Conservation (phyloP, 2,329 filamentous ascomycete genomes). For the Pseudogymnoascus sp. region DNA sequence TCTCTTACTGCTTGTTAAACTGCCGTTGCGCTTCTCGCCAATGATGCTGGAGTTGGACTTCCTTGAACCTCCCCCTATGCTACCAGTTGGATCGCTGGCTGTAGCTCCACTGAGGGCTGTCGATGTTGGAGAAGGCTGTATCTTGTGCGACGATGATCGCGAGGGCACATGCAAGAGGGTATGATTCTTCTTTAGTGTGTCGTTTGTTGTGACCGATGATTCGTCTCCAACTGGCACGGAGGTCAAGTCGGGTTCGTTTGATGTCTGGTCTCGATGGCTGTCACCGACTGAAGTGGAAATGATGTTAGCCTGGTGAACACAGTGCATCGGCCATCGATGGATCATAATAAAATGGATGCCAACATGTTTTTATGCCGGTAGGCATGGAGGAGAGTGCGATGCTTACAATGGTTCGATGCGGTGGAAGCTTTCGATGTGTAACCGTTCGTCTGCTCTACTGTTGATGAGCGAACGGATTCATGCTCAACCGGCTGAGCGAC, state of each 20-base stretch:
- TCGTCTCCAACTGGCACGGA: neutral
- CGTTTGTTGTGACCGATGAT: constrained; percentile 1
- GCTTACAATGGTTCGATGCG: constrained; percentile 21
- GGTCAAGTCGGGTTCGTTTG: neutral
- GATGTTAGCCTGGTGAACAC: constrained; percentile 2
- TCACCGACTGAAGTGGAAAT: neutral
- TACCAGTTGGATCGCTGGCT: constrained; percentile 52
- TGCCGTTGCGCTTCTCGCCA: constrained; percentile 58
- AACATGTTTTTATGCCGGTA: neutral
- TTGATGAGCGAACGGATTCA: constrained; percentile 25
- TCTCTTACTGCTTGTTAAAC: constrained; percentile 57
- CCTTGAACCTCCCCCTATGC: constrained; percentile 57
- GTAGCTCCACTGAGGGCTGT: constrained; percentile 55
- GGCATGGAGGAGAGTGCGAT: neutral
- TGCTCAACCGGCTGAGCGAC: constrained; percentile 29
- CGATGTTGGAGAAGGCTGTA: constrained; percentile 52
- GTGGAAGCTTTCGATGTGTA: constrained; percentile 26
- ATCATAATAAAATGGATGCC: neutral
- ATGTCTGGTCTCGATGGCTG: neutral
- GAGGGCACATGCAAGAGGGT: constrained; percentile 53
- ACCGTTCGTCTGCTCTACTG: constrained; percentile 25
- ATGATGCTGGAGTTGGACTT: constrained; percentile 59
- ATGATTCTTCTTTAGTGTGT: constrained; percentile 36
- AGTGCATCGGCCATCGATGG: neutral
- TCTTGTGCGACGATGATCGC: constrained; percentile 54